phyloP scores from a whole-genome alignment of 805 yeast genomes.

The Wickerhamomyces silvicola region DNA sequence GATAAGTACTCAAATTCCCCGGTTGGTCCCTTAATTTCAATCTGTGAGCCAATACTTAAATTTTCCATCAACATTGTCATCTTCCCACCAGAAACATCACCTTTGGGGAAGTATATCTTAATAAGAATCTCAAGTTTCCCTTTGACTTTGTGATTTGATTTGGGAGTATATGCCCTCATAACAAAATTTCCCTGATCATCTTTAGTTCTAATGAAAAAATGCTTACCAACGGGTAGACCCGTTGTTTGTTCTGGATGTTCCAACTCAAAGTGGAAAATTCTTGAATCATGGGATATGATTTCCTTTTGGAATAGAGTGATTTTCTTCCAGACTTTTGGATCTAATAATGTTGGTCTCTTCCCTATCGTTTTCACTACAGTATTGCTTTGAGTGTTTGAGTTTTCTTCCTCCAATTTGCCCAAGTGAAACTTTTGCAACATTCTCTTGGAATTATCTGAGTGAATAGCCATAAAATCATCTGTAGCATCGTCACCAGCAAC shows the following conservation, averaged over 20 bases:
- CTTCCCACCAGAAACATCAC: conserved; percentile 26
- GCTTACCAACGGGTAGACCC: conserved; percentile 29
- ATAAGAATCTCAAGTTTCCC: conserved; percentile 26
- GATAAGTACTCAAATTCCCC: conserved; percentile 52
- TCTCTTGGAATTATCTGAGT: conserved; percentile 25
- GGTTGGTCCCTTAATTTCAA: conserved; percentile 69
- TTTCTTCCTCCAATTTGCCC: conserved; percentile 16
- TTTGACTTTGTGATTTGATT: conserved; percentile 20
- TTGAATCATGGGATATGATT: conserved; percentile 23
- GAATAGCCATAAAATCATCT: conserved; percentile 29
- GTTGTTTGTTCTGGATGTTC: conserved; percentile 26
- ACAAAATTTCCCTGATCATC: conserved; percentile 20
- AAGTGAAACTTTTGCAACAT: conserved; percentile 22
- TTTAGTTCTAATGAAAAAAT: conserved; percentile 23
- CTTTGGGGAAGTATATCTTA: conserved; percentile 27
- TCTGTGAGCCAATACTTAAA: conserved; percentile 41
- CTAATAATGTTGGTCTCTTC: conserved; percentile 15
- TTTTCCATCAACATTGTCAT: conserved; percentile 25
- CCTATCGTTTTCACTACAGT: neutral
- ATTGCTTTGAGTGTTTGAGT: neutral
- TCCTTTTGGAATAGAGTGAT: conserved; percentile 17
- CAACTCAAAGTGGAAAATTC: conserved; percentile 25
- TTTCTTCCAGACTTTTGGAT: conserved; percentile 26
- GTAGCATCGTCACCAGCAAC: conserved; percentile 26
- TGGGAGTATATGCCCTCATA: conserved; percentile 31